These are phyloP conservation scores for Pholiota microspora DNA, from an alignment of 768 basidiomycete species.

Conservation along the genomic window DNA sequence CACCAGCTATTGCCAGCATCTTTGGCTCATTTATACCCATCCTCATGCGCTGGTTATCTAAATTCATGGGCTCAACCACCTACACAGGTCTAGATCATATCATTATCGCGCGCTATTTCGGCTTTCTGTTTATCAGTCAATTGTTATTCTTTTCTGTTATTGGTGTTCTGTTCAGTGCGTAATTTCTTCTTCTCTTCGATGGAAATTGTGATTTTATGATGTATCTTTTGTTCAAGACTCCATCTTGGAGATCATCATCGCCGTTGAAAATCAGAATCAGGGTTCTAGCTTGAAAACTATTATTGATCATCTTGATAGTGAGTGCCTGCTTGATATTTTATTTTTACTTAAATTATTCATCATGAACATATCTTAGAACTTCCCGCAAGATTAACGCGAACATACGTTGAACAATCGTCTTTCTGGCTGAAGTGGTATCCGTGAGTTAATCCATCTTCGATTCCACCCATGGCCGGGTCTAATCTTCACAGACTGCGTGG, in stretches of 20 bases:
- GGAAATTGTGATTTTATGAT: not conserved
- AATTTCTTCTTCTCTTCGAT: not conserved
- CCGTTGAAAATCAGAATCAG: conserved; percentile 26
- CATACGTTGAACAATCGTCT: conserved; percentile 78
- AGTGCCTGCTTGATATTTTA: conserved; percentile 14
- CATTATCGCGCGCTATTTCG: conserved; percentile 79
- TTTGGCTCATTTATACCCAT: conserved; percentile 78
- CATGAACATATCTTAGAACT: conserved; percentile 39
- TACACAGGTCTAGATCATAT: conserved; percentile 70
- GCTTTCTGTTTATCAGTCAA: conserved; percentile 84
- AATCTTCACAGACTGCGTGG: conserved; percentile 59
- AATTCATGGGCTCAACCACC: conserved; percentile 48
- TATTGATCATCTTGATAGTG: conserved; percentile 29
- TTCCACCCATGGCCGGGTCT: not conserved
- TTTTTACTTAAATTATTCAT: not conserved
- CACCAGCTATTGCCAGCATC: conserved; percentile 69
- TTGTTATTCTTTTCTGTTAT: conserved; percentile 82
- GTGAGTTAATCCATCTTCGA: conserved; percentile 32
- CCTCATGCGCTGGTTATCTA: conserved; percentile 76
- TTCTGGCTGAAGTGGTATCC: conserved; percentile 86
- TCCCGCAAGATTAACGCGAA: conserved; percentile 62
- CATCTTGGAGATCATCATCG: conserved; percentile 28
- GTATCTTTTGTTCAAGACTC: conserved; percentile 21
- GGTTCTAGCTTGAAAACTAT: conserved; percentile 24
- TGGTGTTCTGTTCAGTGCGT: conserved; percentile 71